These are phyloP conservation scores for Peziza echinospora DNA, from an alignment of 495 filamentous ascomycete species.

Conservation along the genomic window DNA sequence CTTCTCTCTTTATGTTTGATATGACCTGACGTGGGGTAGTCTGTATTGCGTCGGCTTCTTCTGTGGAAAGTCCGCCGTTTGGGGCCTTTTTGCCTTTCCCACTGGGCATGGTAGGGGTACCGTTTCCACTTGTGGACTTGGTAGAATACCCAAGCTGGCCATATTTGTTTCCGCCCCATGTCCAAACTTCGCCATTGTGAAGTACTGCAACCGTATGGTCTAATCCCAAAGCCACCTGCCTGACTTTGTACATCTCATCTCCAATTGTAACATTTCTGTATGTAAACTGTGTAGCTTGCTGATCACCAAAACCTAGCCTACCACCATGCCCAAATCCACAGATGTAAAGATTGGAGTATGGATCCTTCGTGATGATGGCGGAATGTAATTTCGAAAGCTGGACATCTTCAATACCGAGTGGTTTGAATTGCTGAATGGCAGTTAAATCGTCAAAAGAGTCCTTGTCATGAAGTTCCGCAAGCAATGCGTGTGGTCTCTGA, in stretches of 20 bases:
- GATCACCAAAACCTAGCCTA: slow-evolving; percentile 72
- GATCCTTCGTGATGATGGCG: slow-evolving; percentile 74
- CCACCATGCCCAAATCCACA: slow-evolving; percentile 86
- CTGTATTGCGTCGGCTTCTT: slow-evolving; percentile 61
- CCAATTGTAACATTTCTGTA: slow-evolving; percentile 39
- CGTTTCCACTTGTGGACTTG: slow-evolving; percentile 28
- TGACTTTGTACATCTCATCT: slow-evolving; percentile 44
- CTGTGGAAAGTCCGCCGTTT: slow-evolving; percentile 10
- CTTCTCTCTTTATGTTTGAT: slow-evolving; percentile 70
- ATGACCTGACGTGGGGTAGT: slow-evolving; percentile 69
- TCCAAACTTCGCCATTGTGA: slow-evolving; percentile 60
- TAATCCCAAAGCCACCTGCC: slow-evolving; percentile 63
- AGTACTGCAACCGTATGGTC: slow-evolving; percentile 78
- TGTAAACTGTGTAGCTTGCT: slow-evolving; percentile 54
- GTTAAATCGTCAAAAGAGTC: slow-evolving; percentile 27
- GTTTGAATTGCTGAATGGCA: slow-evolving; percentile 12
- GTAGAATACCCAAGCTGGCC: slow-evolving; percentile 64
- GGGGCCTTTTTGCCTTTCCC: not conserved
- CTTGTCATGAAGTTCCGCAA: slow-evolving; percentile 35
- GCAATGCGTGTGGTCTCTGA: slow-evolving; percentile 57
- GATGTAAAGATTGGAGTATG: slow-evolving; percentile 75
- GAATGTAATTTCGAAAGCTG: slow-evolving; percentile 76
- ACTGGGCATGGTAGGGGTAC: not conserved
- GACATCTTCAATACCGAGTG: slow-evolving; percentile 13
- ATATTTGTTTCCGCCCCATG: slow-evolving; percentile 77